phyloP scores from a whole-genome alignment of 805 yeast species.

The Soucietia sequanensis region DNA sequence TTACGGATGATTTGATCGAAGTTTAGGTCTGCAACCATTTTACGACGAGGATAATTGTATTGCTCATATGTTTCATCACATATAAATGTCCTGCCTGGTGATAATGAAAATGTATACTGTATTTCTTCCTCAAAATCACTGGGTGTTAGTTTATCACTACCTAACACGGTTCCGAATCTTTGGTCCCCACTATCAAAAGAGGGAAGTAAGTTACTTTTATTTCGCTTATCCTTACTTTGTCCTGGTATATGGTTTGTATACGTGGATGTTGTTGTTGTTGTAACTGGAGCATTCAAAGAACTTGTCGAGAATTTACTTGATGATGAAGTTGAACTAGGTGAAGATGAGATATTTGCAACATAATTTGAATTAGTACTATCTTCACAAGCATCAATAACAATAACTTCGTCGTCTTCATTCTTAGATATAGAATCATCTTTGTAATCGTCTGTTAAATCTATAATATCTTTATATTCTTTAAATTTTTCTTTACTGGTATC shows the following conservation, averaged over 20 bases:
- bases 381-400: slow-evolving; percentile 24
- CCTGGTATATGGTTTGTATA: not conserved
- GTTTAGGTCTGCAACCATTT: slow-evolving; percentile 27
- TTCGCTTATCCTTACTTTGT: not conserved
- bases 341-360: not conserved
- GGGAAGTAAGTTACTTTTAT: slow-evolving; percentile 10
- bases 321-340: not conserved
- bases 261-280: not conserved
- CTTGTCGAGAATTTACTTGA: not conserved
- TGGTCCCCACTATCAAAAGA: slow-evolving; percentile 14
- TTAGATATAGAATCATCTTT: slow-evolving; percentile 1
- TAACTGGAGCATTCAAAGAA: too few species aligned
- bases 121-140: slow-evolving; percentile 12
- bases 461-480: slow-evolving; percentile 8
- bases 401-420: slow-evolving; percentile 11
- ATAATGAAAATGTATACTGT: slow-evolving; percentile 22
- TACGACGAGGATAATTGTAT: slow-evolving; percentile 20
- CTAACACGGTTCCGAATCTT: not conserved
- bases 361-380: slow-evolving; percentile 1
- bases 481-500: not conserved
- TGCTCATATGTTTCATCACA: slow-evolving; percentile 15
- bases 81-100: slow-evolving; percentile 26
- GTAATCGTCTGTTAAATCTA: slow-evolving; percentile 15
- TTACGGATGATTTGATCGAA: slow-evolving; percentile 27
- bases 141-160: not conserved